phyloP scores from a whole-genome alignment of 345 rosid species.

The Excoecaria cochinchinensis region DNA sequence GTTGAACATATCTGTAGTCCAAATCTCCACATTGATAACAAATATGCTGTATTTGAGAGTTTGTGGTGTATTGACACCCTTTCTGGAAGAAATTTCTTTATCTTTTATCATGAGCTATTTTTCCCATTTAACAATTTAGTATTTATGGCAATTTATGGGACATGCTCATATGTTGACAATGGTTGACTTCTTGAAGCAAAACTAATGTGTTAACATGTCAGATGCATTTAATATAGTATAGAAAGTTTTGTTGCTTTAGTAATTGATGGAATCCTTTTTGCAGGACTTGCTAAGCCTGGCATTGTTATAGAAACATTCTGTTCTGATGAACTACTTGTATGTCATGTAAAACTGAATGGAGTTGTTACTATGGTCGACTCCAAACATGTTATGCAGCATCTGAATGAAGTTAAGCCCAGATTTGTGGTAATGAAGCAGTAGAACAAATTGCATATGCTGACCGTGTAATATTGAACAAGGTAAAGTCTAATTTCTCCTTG shows the following conservation, averaged over 20 bases:
- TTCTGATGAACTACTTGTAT: constrained; percentile 61
- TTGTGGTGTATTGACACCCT: not conserved
- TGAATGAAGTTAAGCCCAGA: constrained; percentile 68
- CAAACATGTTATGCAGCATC: constrained; percentile 66
- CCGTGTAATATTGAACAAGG: constrained; percentile 72
- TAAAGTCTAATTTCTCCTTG: constrained; percentile 18
- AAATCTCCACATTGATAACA: not conserved
- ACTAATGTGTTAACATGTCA: not conserved
- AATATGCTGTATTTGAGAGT: not conserved
- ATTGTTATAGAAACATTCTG: constrained; percentile 73
- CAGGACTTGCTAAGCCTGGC: constrained; percentile 79
- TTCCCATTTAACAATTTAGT: not conserved
- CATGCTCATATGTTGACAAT: not conserved
- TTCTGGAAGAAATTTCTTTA: not conserved
- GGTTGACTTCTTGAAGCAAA: not conserved
- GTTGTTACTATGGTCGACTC: constrained; percentile 78
- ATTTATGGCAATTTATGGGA: not conserved
- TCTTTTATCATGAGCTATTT: not conserved
- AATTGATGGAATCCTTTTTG: constrained; percentile 17
- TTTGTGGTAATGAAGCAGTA: constrained; percentile 74
- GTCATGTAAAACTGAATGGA: constrained; percentile 59
- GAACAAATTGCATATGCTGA: constrained; percentile 84
- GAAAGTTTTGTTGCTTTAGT: not conserved
- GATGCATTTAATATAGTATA: constrained; percentile 5
- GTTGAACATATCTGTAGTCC: not conserved